Percentiles rank a stretch among this genome's conserved stretches.
These are phyloP conservation scores for Kalaharituber pfeilii DNA, from an alignment of 2,329 filamentous ascomycete genomes.

Conservation along the genomic window DNA sequence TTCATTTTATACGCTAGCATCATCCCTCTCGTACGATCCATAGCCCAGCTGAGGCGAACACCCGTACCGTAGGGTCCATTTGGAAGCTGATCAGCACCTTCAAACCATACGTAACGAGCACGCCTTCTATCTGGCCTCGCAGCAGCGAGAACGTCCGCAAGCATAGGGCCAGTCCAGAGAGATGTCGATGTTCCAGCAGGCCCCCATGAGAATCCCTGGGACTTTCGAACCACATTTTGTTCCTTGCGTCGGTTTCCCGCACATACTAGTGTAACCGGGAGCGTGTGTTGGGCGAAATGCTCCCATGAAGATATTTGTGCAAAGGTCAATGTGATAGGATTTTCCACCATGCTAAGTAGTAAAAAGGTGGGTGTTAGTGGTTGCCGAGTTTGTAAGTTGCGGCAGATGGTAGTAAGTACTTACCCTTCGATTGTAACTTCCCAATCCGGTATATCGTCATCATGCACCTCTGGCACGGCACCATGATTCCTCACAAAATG, in stretches of 20 bases:
- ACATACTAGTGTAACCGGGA: conserved; percentile 76
- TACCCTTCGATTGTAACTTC: conserved; percentile 63
- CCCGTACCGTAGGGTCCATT: conserved; percentile 83
- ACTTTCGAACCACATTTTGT: conserved; percentile 77
- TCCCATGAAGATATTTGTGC: conserved; percentile 48
- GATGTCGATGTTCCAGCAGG: conserved; percentile 73
- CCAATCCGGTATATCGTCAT: conserved; percentile 60
- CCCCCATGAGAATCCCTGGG: conserved; percentile 90
- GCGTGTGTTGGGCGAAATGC: conserved; percentile 62
- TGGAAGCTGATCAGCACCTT: conserved; percentile 72
- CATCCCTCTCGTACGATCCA: conserved; percentile 67
- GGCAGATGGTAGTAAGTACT: conserved; percentile 4
- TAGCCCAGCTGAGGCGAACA: conserved; percentile 71
- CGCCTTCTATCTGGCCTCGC: conserved; percentile 43
- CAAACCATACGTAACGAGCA: conserved; percentile 75
- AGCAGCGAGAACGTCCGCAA: conserved; percentile 50
- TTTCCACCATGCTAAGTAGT: conserved; percentile 50
- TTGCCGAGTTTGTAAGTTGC: not conserved
- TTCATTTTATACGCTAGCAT: conserved; percentile 88
- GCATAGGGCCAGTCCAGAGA: conserved; percentile 66
- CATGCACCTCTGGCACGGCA: conserved; percentile 55
- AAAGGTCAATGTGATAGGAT: conserved; percentile 54
- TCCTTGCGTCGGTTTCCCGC: conserved; percentile 85
- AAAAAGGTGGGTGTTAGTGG: conserved; percentile 1
- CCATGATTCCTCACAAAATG: conserved; percentile 92